Conservation (phyloP, 345 rosid genomes). For the Geranium rotundifolium region DNA sequence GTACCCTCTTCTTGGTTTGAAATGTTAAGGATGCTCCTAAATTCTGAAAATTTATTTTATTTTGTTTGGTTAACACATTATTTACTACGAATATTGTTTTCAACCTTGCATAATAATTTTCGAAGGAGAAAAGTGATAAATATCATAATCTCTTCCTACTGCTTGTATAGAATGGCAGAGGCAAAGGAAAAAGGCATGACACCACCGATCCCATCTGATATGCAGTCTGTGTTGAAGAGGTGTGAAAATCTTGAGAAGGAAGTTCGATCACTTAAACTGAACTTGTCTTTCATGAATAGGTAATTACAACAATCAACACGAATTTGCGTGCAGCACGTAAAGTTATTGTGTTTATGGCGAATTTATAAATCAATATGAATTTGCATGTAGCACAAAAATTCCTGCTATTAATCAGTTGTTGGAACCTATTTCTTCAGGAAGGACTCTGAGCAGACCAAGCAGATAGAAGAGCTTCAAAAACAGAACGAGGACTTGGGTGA, state of each 20-base stretch:
- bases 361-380: too few relatives aligned
- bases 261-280: slow-evolving; percentile 67
- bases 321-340: neutral
- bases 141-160: too few relatives aligned
- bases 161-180: slow-evolving; percentile 53
- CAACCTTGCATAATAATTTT: too few relatives aligned
- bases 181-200: slow-evolving; percentile 54
- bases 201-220: slow-evolving; percentile 42
- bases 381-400: too few relatives aligned
- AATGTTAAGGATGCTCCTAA: too few relatives aligned
- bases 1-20: too few relatives aligned
- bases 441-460: slow-evolving; percentile 71
- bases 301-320: slow-evolving; percentile 2
- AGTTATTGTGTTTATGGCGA: too few relatives aligned
- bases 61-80: too few relatives aligned
- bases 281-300: slow-evolving; percentile 72
- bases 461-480: slow-evolving; percentile 63
- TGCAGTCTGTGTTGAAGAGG: slow-evolving; percentile 46
- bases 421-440: slow-evolving; percentile 27
- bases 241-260: slow-evolving; percentile 69
- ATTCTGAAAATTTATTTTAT: too few relatives aligned
- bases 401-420: neutral
- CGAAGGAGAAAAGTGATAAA: too few relatives aligned
- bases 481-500: slow-evolving; percentile 42
- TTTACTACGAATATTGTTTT: too few relatives aligned